A percentile compares a stretch with the other conserved stretches of the same genome.
Conservation (phyloP, 2,329 filamentous ascomycete species). For the Colletotrichum sp. region DNA sequence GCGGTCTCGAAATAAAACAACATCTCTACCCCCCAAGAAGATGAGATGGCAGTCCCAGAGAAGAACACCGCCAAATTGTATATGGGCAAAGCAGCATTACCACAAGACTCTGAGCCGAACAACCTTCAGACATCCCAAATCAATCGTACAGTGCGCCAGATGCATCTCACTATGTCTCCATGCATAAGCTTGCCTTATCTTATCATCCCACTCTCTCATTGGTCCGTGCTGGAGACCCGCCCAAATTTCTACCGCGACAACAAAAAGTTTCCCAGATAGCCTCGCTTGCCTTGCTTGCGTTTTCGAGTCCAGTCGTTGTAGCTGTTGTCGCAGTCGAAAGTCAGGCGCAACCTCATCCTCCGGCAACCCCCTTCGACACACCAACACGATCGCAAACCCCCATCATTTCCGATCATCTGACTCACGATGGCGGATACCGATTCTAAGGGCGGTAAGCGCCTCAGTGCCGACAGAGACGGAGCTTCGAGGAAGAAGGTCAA, state of each 20-base stretch:
- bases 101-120: not conserved
- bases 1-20: too few species aligned
- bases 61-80: not conserved
- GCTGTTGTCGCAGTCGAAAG: not conserved
- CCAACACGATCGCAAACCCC: not conserved
- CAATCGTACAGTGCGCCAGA: not conserved
- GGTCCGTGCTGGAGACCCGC: conserved; percentile 4
- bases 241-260: conserved; percentile 18
- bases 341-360: conserved; percentile 10
- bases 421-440: conserved; percentile 42
- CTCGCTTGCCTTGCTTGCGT: not conserved
- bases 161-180: not conserved
- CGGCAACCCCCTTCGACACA: not conserved
- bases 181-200: conserved; percentile 8
- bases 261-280: conserved; percentile 17
- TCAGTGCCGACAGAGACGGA: conserved; percentile 47
- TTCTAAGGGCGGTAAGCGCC: conserved; percentile 44
- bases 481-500: conserved; percentile 47
- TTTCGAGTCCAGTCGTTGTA: not conserved
- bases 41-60: too few species aligned
- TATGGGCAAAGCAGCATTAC: not conserved
- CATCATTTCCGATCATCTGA: not conserved
- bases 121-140: not conserved
- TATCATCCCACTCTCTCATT: conserved; percentile 15
- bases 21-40: too few species aligned